Percentiles rank a stretch among this genome's conserved stretches.
phyloP scores from a whole-genome alignment of 805 yeast species.

The Candida namnaoensis region DNA sequence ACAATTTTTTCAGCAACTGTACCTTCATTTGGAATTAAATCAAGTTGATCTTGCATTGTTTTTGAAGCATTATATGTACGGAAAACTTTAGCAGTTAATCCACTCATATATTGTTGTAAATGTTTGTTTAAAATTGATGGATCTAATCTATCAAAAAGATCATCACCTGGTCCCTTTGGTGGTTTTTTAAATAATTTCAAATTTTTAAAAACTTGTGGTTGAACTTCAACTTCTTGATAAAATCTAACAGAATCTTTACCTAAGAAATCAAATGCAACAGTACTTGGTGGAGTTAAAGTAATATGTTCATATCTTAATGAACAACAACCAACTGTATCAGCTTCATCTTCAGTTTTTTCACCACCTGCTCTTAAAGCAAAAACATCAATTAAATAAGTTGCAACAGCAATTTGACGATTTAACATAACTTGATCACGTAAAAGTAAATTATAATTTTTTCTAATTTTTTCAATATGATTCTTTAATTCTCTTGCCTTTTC shows the following conservation, averaged over 20 bases:
- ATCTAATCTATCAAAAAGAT: slow-evolving; percentile 82
- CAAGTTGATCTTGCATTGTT: slow-evolving; percentile 94
- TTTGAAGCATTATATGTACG: slow-evolving; percentile 96
- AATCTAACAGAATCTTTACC: slow-evolving; percentile 94
- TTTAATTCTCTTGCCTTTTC: slow-evolving; percentile 88
- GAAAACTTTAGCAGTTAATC: slow-evolving; percentile 92
- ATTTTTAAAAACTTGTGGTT: slow-evolving; percentile 85
- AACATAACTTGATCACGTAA: slow-evolving; percentile 71
- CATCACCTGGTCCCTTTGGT: slow-evolving; percentile 90
- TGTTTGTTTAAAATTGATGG: slow-evolving; percentile 80
- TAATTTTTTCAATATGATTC: slow-evolving; percentile 58
- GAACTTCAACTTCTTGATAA: slow-evolving; percentile 89
- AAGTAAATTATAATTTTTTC: slow-evolving; percentile 64
- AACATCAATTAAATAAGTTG: slow-evolving; percentile 85
- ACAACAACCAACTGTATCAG: slow-evolving; percentile 97
- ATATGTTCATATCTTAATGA: slow-evolving; percentile 88
- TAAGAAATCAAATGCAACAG: slow-evolving; percentile 81
- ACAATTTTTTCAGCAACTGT: slow-evolving; percentile 82
- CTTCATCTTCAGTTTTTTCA: slow-evolving; percentile 94
- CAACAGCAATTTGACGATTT: slow-evolving; percentile 88
- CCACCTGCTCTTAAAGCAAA: slow-evolving; percentile 98
- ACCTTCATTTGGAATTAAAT: slow-evolving; percentile 77
- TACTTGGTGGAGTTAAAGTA: slow-evolving; percentile 75
- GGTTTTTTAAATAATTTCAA: slow-evolving; percentile 77
- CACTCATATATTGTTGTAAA: slow-evolving; percentile 84